phyloP scores from a whole-genome alignment of 1,284 basidiomycete genomes.

The Moniliella sp. region DNA sequence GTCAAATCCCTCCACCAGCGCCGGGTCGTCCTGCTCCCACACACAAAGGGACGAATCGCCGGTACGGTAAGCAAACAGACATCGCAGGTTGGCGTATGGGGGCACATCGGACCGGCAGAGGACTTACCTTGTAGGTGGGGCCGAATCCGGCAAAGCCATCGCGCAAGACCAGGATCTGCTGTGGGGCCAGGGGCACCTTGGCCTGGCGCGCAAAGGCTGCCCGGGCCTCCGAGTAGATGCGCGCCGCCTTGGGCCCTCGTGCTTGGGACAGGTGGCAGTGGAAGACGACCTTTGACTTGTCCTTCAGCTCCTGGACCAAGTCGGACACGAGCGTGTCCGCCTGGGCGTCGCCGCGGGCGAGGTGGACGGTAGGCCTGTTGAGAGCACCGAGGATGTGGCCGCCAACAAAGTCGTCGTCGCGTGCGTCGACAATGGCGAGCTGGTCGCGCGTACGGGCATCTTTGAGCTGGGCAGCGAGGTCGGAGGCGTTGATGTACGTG shows the following conservation, averaged over 20 bases:
- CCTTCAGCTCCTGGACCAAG: slow-evolving; percentile 10
- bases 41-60: no score
- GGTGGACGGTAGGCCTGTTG: slow-evolving; percentile 22
- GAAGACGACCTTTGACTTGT: slow-evolving; percentile 23
- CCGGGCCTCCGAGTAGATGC: slow-evolving; percentile 28
- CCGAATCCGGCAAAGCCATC: slow-evolving; percentile 32
- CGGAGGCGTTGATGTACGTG: slow-evolving; percentile 16
- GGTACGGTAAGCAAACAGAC: no score
- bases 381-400: slow-evolving; percentile 29
- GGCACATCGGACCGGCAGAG: no score
- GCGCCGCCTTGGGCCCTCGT: slow-evolving; percentile 33
- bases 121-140: slow-evolving; percentile 27
- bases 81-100: no score
- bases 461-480: slow-evolving; percentile 8
- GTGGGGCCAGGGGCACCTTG: slow-evolving; percentile 2
- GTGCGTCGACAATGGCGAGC: slow-evolving; percentile 24
- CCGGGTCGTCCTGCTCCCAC: no score
- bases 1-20: no score
- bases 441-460: slow-evolving; percentile 3
- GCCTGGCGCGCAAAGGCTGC: slow-evolving; percentile 4
- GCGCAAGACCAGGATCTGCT: slow-evolving; percentile 29
- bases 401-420: slow-evolving; percentile 33
- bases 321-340: slow-evolving; percentile 17
- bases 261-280: slow-evolving; percentile 33
- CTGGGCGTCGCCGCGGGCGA: no score